A percentile compares a stretch with the other conserved stretches of the same genome.
phyloP scores from a whole-genome alignment of 2,329 filamentous ascomycete species.

The Pezicula neosporulosa region DNA sequence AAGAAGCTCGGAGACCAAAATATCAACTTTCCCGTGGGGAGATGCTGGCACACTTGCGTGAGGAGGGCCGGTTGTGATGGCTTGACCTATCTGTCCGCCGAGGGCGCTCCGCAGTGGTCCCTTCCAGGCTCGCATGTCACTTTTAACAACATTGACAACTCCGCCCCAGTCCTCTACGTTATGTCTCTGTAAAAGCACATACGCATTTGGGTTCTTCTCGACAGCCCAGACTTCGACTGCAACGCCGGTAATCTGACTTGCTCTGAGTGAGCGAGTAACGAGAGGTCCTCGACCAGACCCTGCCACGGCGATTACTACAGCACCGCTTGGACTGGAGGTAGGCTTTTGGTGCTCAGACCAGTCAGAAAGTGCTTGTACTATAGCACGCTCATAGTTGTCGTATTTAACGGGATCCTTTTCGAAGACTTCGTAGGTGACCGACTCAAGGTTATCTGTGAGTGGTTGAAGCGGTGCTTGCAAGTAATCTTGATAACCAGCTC shows the following conservation, averaged over 20 bases:
- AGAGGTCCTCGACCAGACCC: slow-evolving; percentile 91
- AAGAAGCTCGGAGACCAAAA: slow-evolving; percentile 88
- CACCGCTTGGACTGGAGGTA: slow-evolving; percentile 65
- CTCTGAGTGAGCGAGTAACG: slow-evolving; percentile 80
- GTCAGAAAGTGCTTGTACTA: slow-evolving; percentile 75
- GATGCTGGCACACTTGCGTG: slow-evolving; percentile 31
- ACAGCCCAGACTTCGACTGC: slow-evolving; percentile 85
- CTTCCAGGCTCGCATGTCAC: slow-evolving; percentile 95
- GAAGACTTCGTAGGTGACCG: slow-evolving; percentile 96
- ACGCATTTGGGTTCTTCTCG: slow-evolving; percentile 98
- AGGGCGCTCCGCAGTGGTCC: slow-evolving; percentile 57
- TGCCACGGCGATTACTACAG: slow-evolving; percentile 84
- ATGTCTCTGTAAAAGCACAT: slow-evolving; percentile 84
- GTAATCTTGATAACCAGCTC: slow-evolving; percentile 86
- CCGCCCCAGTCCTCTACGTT: slow-evolving; percentile 80
- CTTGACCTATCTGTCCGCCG: slow-evolving; percentile 28
- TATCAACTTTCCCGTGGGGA: slow-evolving; percentile 73
- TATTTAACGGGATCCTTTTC: slow-evolving; percentile 99
- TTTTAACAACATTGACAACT: slow-evolving; percentile 83
- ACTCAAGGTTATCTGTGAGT: slow-evolving; percentile 92
- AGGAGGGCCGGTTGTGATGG: slow-evolving; percentile 25
- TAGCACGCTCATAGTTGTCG: slow-evolving; percentile 86
- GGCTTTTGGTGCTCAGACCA: slow-evolving; percentile 72
- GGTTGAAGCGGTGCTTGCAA: slow-evolving; percentile 93
- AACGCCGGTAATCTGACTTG: slow-evolving; percentile 72